A percentile compares a stretch with the other conserved stretches of the same genome.
These are phyloP conservation scores for Mrakia blollopis DNA, from an alignment of 768 basidiomycete species.

Conservation along the genomic window DNA sequence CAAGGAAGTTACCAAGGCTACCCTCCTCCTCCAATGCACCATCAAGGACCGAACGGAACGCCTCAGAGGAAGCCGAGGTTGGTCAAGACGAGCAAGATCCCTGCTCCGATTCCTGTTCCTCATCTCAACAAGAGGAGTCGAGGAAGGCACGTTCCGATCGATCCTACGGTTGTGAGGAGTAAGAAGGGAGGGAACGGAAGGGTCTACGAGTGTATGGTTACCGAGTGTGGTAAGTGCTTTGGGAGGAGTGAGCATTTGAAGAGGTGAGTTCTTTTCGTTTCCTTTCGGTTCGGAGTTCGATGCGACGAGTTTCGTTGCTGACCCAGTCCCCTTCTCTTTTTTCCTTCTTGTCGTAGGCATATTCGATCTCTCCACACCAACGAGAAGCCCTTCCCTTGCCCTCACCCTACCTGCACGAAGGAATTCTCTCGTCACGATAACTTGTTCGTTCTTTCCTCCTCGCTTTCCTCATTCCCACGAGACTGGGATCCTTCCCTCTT, in stretches of 20 bases:
- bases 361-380: conserved; percentile 29
- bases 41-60: not conserved
- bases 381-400: conserved; percentile 57
- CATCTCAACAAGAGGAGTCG: conserved; percentile 75
- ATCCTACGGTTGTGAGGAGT: conserved; percentile 20
- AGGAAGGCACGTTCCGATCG: conserved; percentile 63
- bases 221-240: conserved; percentile 82
- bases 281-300: not conserved
- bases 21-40: not conserved
- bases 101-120: conserved; percentile 61
- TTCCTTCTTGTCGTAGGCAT: conserved; percentile 45
- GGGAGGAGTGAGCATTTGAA: conserved; percentile 84
- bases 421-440: conserved; percentile 75
- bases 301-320: not conserved
- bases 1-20: conserved; percentile 4
- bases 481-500: not conserved
- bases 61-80: conserved; percentile 5
- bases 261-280: conserved; percentile 58
- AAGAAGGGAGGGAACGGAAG: conserved; percentile 41
- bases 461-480: too few relatives aligned
- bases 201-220: conserved; percentile 68
- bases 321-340: not conserved
- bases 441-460: conserved; percentile 43
- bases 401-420: conserved; percentile 62
- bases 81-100: conserved; percentile 29